Percentiles rank a stretch among this genome's conserved stretches.
phyloP scores from a whole-genome alignment of 1,284 basidiomycete species.

The Moesziomyces parantarcticus region DNA sequence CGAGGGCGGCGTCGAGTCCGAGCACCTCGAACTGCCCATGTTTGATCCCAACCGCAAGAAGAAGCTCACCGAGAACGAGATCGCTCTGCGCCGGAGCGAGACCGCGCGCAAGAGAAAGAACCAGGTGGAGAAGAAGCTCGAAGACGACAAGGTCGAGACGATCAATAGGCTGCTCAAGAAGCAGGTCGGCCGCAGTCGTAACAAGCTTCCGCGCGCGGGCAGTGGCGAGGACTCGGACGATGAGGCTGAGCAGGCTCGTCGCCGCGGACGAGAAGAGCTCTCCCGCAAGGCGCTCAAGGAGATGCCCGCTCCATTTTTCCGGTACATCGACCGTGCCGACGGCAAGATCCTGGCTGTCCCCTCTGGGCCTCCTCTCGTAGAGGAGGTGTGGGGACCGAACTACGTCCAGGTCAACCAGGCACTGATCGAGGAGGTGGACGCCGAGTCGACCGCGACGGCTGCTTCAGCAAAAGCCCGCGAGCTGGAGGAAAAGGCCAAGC shows the following conservation, averaged over 20 bases:
- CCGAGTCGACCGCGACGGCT: constrained; percentile 1
- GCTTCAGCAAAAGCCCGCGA: constrained; percentile 5
- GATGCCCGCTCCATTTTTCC: constrained; percentile 35
- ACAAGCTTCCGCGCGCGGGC: constrained; percentile 42
- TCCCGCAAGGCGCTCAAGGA: constrained; percentile 39
- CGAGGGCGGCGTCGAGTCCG: constrained; percentile 40
- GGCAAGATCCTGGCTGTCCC: constrained; percentile 34
- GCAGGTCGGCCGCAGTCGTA: constrained; percentile 62
- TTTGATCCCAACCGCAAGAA: constrained; percentile 74
- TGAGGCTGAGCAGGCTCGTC: constrained; percentile 18
- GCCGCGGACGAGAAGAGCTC: constrained; percentile 25
- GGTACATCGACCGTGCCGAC: constrained; percentile 26
- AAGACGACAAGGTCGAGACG: constrained; percentile 88
- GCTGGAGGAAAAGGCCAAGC: constrained; percentile 11
- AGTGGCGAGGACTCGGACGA: constrained; percentile 30
- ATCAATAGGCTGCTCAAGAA: constrained; percentile 91
- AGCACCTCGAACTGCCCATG: constrained; percentile 59
- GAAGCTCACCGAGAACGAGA: constrained; percentile 82
- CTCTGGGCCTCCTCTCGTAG: constrained; percentile 14
- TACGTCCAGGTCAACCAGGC: constrained; percentile 26
- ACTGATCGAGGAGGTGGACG: constrained; percentile 24
- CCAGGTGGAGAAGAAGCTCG: constrained; percentile 86
- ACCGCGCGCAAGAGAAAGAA: constrained; percentile 85
- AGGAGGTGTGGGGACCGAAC: constrained; percentile 16
- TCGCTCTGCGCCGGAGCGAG: constrained; percentile 83